Evolutionary conservation across 176 grass and related monocot species (phyloP), one percentile per base, ranked within the genome.

Genomic region (Zea mays): DNA sequence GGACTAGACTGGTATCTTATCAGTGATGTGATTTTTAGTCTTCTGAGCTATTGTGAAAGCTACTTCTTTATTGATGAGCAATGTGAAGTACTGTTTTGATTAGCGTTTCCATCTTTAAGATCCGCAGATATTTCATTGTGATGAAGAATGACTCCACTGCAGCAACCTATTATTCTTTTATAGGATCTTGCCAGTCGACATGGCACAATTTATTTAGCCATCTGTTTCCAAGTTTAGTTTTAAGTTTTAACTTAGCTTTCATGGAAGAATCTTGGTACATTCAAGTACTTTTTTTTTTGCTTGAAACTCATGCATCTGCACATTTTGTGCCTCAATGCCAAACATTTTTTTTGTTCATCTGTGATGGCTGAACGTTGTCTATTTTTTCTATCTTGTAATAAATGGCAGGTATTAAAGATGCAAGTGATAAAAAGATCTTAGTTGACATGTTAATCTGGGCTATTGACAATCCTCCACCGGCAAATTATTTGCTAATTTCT

Each of bases 361-460:
- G 17, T 34, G 38, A 83, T 37, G 49, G 16, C 3, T 38, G 10
- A 37, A 58, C 66, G 39, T 59, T 66, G 13, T 76, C 51, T 59
- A 50, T 45, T 73, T 2, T 46, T 33, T 11, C 46, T 36, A 1
- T 21, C 21, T 21, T 55, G 69, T 54, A 76, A 79, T 20, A 36
- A 84, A 33, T 91, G 77, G 67, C 87, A 99, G 96, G 96, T 35
- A 90, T 99, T 70, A 99, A 99, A 86, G 96, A 99, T 87, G 96
- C 96, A 73, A 99, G 96, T 75, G 96, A 99, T 85, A 99, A 99
- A 77, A 96, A 93, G 65, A 96, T 99, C 64, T 81, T 99, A 73
- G 96, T 99, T 56, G 92, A 99, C 72, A 99, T 99, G 96, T 60
- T 99, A 43, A 78, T 99, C 76, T 99, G 92, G 96, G 96, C 96